Conservation (phyloP, 345 rosid genomes). For the Kernera saxatilis region DNA sequence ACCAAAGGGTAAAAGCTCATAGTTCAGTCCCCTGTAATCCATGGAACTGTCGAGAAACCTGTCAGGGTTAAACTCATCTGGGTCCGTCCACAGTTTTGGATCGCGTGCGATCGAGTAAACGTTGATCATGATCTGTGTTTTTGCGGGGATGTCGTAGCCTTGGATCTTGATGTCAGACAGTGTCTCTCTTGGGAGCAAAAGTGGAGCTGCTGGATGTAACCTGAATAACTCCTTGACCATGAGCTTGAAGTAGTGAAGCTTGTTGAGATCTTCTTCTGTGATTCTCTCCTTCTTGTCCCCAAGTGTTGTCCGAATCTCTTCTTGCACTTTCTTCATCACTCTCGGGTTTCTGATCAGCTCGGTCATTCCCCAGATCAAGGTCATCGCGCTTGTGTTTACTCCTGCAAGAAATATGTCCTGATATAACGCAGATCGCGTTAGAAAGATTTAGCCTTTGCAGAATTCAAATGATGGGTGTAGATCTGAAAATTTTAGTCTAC, state of each 20-base stretch:
- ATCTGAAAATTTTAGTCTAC: neutral
- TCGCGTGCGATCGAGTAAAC: slow-evolving; percentile 47
- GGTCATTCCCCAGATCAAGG: slow-evolving; percentile 42
- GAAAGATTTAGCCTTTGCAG: neutral
- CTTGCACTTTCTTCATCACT: slow-evolving; percentile 39
- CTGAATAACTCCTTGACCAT: slow-evolving; percentile 46
- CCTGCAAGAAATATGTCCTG: slow-evolving; percentile 44
- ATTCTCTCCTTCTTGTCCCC: slow-evolving; percentile 28
- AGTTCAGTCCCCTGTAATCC: slow-evolving; percentile 39
- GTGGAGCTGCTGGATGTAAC: slow-evolving; percentile 51
- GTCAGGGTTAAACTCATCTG: slow-evolving; percentile 39
- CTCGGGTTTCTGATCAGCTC: slow-evolving; percentile 32
- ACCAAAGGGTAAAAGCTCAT: slow-evolving; percentile 46
- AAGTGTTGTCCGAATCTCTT: slow-evolving; percentile 29
- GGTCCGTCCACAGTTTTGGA: slow-evolving; percentile 36
- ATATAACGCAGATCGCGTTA: neutral
- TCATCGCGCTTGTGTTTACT: slow-evolving; percentile 31
- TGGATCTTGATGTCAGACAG: slow-evolving; percentile 27
- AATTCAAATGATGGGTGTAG: neutral
- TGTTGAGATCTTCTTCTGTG: slow-evolving; percentile 26
- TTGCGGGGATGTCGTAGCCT: slow-evolving; percentile 35
- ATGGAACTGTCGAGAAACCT: slow-evolving; percentile 35
- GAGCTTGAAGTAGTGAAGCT: slow-evolving; percentile 38
- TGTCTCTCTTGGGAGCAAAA: slow-evolving; percentile 40
- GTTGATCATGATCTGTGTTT: slow-evolving; percentile 35